Conservation (phyloP, 2,329 filamentous ascomycete genomes). For the Xylaria sp. region DNA sequence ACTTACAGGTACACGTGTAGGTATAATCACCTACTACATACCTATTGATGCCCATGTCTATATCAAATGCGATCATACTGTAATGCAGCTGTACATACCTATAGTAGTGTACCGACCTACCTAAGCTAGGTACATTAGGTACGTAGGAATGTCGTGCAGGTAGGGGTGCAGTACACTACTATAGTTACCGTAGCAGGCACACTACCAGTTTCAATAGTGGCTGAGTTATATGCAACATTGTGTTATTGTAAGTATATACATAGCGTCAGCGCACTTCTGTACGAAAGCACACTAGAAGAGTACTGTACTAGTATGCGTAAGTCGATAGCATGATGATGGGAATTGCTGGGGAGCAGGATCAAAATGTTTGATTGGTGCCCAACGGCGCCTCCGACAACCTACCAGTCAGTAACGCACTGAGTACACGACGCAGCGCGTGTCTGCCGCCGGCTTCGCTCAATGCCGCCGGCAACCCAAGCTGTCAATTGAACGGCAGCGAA, state of each 20-base stretch:
- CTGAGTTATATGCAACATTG: conserved; percentile 29
- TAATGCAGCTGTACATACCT: background rate
- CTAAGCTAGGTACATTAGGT: background rate
- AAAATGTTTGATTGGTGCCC: conserved; percentile 26
- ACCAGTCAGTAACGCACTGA: background rate
- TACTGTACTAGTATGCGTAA: background rate
- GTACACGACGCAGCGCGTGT: conserved; percentile 11
- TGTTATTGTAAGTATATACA: conserved; percentile 15
- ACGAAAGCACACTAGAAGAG: background rate
- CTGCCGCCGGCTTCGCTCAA: conserved; percentile 37
- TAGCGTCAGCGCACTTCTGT: background rate
- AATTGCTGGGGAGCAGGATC: conserved; percentile 24
- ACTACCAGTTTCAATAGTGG: conserved; percentile 31
- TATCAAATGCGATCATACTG: background rate
- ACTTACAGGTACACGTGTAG: no score
- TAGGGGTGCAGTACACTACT: no score
- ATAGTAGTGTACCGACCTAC: background rate
- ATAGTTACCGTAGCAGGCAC: conserved; percentile 2
- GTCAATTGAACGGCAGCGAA: conserved; percentile 12
- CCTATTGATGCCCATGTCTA: background rate
- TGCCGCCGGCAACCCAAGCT: conserved; percentile 32
- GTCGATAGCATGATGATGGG: conserved; percentile 11
- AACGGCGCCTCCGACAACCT: conserved; percentile 9
- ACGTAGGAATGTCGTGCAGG: background rate
- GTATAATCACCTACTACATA: background rate